Conservation (phyloP, 108 stramenopile genomes). For the Nitzschia sp. region DNA sequence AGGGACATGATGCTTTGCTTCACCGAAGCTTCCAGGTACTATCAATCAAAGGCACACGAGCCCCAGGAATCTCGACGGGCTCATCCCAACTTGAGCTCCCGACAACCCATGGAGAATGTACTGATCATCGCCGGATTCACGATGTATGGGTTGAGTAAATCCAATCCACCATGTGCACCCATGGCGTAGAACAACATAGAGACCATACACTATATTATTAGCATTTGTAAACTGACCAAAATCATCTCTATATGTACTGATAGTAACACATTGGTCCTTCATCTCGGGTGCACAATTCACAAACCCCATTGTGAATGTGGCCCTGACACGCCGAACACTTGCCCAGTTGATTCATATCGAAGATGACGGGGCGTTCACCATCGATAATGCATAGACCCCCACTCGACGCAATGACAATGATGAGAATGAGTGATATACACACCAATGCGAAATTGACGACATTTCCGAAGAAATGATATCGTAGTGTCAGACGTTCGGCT, state of each 20-base stretch:
- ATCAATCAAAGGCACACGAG: conserved; percentile 7
- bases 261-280: conserved; percentile 31
- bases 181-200: conserved; percentile 39
- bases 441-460: conserved; percentile 27
- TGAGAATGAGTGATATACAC: conserved; percentile 31
- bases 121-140: conserved; percentile 43
- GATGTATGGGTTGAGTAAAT: conserved; percentile 46
- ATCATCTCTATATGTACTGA: conserved; percentile 15
- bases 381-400: conserved; percentile 42
- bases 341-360: conserved; percentile 25
- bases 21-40: conserved; percentile 47
- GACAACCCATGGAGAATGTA: conserved; percentile 17
- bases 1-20: conserved; percentile 41
- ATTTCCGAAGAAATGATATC: conserved; percentile 27
- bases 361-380: conserved; percentile 8
- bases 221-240: no score
- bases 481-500: conserved; percentile 4
- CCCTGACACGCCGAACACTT: conserved; percentile 12
- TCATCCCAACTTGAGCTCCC: conserved; percentile 4
- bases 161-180: conserved; percentile 64
- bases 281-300: conserved; percentile 12
- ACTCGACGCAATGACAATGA: conserved; percentile 25
- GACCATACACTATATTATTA: neutral
- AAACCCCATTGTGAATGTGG: neutral
- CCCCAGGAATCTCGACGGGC: neutral